These are phyloP conservation scores for Clavispora vitiphila DNA, from an alignment of 805 yeast species.

Conservation along the genomic window DNA sequence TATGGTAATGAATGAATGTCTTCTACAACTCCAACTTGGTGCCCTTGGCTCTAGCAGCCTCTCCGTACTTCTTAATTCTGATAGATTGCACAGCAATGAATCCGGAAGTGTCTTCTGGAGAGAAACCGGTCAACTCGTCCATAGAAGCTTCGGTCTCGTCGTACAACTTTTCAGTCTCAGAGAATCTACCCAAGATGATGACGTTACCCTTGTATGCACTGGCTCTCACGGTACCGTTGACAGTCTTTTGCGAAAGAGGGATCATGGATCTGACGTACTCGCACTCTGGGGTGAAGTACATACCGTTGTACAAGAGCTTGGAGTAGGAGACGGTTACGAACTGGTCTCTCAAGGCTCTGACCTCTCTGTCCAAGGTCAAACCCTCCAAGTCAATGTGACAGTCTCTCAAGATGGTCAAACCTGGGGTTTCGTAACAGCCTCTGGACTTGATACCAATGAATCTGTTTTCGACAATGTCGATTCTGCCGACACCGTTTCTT, in stretches of 20 bases:
- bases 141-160: conserved; percentile 98
- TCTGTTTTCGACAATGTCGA: conserved; percentile 98
- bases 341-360: conserved; percentile 91
- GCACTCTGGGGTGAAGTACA: conserved; percentile 97
- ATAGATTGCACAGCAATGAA: conserved; percentile 97
- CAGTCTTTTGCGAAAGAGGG: conserved; percentile 89
- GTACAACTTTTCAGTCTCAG: conserved; percentile 92
- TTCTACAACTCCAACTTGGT: conserved; percentile 42
- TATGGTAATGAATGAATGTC: background rate
- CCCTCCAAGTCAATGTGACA: conserved; percentile 98
- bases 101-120: conserved; percentile 95
- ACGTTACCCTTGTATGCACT: conserved; percentile 89
- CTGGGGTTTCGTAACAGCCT: conserved; percentile 99
- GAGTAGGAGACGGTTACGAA: conserved; percentile 93
- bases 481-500: conserved; percentile 99
- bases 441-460: conserved; percentile 98
- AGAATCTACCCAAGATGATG: conserved; percentile 85
- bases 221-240: conserved; percentile 94
- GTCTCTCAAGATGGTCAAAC: conserved; percentile 86
- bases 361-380: conserved; percentile 94
- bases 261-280: conserved; percentile 94
- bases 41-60: conserved; percentile 81
- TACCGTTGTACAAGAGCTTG: conserved; percentile 89
- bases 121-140: conserved; percentile 98
- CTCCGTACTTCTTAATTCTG: conserved; percentile 97